These are phyloP conservation scores for Talaromyces stipitatus DNA, from an alignment of 495 filamentous ascomycete genomes.

Conservation along the genomic window DNA sequence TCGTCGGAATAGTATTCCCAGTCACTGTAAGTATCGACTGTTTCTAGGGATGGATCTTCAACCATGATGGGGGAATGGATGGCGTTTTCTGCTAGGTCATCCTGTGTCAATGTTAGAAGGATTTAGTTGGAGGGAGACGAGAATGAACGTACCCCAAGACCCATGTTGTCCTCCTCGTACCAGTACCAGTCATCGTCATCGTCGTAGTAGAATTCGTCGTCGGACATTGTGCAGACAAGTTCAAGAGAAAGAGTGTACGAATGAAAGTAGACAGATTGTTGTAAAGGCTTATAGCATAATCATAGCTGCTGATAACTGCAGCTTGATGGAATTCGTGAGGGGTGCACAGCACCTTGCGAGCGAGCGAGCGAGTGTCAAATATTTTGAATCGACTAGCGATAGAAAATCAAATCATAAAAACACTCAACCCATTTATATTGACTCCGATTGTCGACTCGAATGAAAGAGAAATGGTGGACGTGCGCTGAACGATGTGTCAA, in stretches of 20 bases:
- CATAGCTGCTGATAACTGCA: not conserved
- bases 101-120: conserved; percentile 20
- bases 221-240: conserved; percentile 33
- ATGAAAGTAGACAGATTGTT: not conserved
- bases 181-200: conserved; percentile 33
- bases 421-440: not conserved
- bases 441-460: not conserved
- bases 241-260: not conserved
- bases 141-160: conserved; percentile 30
- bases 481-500: not conserved
- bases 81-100: conserved; percentile 39
- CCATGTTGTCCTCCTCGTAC: conserved; percentile 34
- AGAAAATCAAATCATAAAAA: not conserved
- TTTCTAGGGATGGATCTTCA: conserved; percentile 34
- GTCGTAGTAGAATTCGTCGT: conserved; percentile 43
- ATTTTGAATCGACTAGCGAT: not conserved
- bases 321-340: not conserved
- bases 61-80: conserved; percentile 33
- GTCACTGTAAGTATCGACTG: conserved; percentile 38
- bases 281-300: not conserved
- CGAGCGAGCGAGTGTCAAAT: not conserved
- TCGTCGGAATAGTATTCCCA: conserved; percentile 46
- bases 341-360: not conserved
- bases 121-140: not conserved
- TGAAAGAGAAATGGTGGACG: not conserved